Conservation (phyloP, 2,329 filamentous ascomycete species). For the Basipetospora chlamydospora region DNA sequence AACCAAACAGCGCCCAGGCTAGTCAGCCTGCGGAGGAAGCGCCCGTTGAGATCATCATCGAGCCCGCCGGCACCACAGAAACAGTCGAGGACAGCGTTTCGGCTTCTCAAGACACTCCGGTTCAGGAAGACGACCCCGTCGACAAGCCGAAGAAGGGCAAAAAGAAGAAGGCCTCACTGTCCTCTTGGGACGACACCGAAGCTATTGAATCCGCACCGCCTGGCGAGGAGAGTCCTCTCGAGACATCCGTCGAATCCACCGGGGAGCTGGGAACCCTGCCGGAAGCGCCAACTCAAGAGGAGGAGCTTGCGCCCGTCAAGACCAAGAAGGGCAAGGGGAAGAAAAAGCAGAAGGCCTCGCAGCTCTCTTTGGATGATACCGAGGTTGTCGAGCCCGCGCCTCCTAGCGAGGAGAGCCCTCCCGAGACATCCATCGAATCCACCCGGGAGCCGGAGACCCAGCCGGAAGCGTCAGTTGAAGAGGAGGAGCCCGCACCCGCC, state of each 20-base stretch:
- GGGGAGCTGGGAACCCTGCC: background rate
- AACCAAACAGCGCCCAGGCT: background rate
- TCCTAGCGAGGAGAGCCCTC: slow-evolving; percentile 6
- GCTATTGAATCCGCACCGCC: slow-evolving; percentile 2
- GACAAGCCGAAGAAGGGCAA: too few relatives aligned
- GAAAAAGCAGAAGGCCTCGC: slow-evolving; percentile 12
- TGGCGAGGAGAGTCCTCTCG: slow-evolving; percentile 6
- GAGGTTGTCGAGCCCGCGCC: slow-evolving; percentile 4
- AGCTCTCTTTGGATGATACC: slow-evolving; percentile 3
- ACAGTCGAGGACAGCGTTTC: too few relatives aligned
- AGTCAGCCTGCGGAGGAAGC: too few relatives aligned
- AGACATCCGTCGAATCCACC: slow-evolving; percentile 2
- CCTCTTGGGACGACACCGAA: background rate
- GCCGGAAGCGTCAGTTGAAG: slow-evolving; percentile 6
- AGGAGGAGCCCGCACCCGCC: slow-evolving; percentile 6
- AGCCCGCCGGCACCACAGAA: too few relatives aligned
- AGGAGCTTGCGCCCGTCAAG: too few relatives aligned
- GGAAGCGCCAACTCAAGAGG: slow-evolving; percentile 6
- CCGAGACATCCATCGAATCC: slow-evolving; percentile 2
- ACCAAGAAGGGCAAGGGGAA: too few relatives aligned
- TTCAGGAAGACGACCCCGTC: too few relatives aligned
- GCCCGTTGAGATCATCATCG: too few relatives aligned
- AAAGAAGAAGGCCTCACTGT: slow-evolving; percentile 12
- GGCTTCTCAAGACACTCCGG: too few relatives aligned
- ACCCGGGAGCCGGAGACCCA: background rate